phyloP scores from a whole-genome alignment of 2,329 filamentous ascomycete genomes.

The Penicillium sp. region DNA sequence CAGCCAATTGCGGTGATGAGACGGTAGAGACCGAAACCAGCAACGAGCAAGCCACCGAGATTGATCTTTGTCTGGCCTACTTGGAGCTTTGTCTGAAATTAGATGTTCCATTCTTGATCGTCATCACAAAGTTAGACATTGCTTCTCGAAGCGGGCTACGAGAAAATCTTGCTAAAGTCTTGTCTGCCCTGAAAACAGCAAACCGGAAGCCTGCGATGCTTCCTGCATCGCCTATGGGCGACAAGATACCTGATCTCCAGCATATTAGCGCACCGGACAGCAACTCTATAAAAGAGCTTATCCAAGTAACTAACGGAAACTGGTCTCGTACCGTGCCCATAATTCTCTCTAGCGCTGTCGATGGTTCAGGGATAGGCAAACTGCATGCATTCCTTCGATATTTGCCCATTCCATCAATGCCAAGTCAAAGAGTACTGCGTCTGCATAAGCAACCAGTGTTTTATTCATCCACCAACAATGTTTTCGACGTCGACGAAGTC shows the following conservation, averaged over 20 bases:
- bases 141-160: conserved; percentile 72
- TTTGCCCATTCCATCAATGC: conserved; percentile 65
- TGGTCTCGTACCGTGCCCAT: conserved; percentile 70
- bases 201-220: conserved; percentile 75
- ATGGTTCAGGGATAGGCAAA: conserved; percentile 76
- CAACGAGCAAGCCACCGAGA: conserved; percentile 47
- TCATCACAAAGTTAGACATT: conserved; percentile 89
- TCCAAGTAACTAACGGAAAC: conserved; percentile 42
- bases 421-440: conserved; percentile 23
- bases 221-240: conserved; percentile 45
- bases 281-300: conserved; percentile 57
- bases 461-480: conserved; percentile 56
- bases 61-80: conserved; percentile 76
- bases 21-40: conserved; percentile 18
- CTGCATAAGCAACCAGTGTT: conserved; percentile 12
- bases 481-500: conserved; percentile 91
- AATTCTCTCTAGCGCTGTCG: conserved; percentile 81
- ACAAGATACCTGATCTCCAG: conserved; percentile 54
- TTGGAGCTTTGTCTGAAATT: conserved; percentile 82
- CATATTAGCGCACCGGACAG: conserved; percentile 58
- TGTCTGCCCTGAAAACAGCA: conserved; percentile 74
- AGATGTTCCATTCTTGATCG: conserved; percentile 72
- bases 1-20: conserved; percentile 68
- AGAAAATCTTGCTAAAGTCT: conserved; percentile 68
- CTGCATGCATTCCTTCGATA: conserved; percentile 78